phyloP scores from a whole-genome alignment of 1,139 yeast species.

The Pichia norvegensis region DNA sequence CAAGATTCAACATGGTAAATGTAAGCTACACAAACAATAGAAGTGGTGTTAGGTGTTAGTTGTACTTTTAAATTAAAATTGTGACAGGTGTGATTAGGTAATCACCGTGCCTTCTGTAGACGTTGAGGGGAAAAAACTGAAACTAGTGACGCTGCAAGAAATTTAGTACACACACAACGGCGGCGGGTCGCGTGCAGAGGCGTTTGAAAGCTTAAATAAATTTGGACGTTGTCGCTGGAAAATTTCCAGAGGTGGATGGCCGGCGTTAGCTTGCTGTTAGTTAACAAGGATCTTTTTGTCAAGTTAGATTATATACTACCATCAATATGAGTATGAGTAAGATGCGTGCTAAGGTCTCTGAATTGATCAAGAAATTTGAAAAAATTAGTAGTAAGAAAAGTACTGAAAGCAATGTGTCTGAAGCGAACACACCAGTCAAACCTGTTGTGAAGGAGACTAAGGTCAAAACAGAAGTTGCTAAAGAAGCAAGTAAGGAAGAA shows the following conservation, averaged over 20 bases:
- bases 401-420: not conserved
- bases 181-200: not conserved
- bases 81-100: too few species aligned
- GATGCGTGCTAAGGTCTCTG: constrained; percentile 1
- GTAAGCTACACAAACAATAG: not conserved
- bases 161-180: too few species aligned
- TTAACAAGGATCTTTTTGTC: too few species aligned
- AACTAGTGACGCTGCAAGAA: too few species aligned
- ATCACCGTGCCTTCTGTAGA: not conserved
- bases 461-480: not conserved
- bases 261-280: not conserved
- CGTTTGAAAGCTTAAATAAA: not conserved
- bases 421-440: not conserved
- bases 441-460: not conserved
- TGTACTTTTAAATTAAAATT: too few species aligned
- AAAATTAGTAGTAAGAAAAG: not conserved
- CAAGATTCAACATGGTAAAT: not conserved
- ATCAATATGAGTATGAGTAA: not conserved
- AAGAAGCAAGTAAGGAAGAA: not conserved
- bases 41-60: too few species aligned
- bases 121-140: not conserved
- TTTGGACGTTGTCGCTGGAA: not conserved
- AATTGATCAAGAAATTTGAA: not conserved
- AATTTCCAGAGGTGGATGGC: not conserved
- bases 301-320: too few species aligned